These are phyloP conservation scores for Chamaenerion angustifolium DNA, from an alignment of 345 rosid species.

Conservation along the genomic window DNA sequence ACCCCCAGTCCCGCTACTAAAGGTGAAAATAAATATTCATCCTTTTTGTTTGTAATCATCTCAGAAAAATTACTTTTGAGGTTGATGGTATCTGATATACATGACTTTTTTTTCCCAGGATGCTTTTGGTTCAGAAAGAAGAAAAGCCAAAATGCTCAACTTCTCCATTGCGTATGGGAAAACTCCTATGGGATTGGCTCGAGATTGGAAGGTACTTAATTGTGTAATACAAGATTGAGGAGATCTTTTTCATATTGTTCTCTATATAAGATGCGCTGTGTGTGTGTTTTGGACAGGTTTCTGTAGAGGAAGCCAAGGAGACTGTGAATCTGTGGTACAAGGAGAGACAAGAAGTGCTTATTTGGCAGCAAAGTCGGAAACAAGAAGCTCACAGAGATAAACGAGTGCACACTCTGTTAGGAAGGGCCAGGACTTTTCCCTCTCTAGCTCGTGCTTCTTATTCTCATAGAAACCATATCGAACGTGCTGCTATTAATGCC, in stretches of 20 bases:
- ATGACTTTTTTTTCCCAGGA: conserved; percentile 28
- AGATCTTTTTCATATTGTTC: not conserved
- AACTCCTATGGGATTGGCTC: conserved; percentile 75
- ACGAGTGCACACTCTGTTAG: conserved; percentile 57
- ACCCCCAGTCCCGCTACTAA: conserved; percentile 87
- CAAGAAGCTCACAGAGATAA: conserved; percentile 37
- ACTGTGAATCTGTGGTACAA: conserved; percentile 91
- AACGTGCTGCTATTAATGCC: conserved; percentile 86
- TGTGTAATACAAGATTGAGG: not conserved
- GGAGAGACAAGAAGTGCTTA: conserved; percentile 73
- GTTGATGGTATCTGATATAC: too few species aligned
- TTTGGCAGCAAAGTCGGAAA: conserved; percentile 73
- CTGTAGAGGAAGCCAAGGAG: conserved; percentile 58
- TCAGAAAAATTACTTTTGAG: not conserved
- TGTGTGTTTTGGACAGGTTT: conserved; percentile 35
- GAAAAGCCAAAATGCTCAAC: conserved; percentile 96
- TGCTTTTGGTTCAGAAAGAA: conserved; percentile 70
- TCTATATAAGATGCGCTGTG: too few species aligned
- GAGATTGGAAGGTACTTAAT: conserved; percentile 79
- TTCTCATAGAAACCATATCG: conserved; percentile 46
- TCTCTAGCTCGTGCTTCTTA: conserved; percentile 15
- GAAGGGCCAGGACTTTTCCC: conserved; percentile 72
- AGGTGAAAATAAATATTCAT: conserved; percentile 30
- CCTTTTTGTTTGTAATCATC: conserved; percentile 2
- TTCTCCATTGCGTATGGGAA: conserved; percentile 98